These are phyloP conservation scores for Hevea brasiliensis DNA, from an alignment of 345 rosid species.

Conservation along the genomic window DNA sequence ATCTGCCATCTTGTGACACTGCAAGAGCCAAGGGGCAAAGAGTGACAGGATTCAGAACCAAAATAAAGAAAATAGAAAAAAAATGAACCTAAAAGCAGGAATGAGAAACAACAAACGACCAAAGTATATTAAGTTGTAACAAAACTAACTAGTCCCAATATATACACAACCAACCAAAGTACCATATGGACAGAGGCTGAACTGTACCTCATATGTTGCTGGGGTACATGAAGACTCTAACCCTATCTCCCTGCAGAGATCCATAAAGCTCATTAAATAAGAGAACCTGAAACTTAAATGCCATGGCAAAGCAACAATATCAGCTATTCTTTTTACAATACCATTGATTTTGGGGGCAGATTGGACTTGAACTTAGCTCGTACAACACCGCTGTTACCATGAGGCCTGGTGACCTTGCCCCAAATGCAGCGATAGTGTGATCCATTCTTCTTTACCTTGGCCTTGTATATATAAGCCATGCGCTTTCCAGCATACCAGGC, in stretches of 20 bases:
- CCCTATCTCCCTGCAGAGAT: conserved; percentile 15
- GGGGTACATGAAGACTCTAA: conserved; percentile 27
- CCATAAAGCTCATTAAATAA: background rate
- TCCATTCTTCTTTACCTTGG: conserved; percentile 25
- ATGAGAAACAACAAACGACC: background rate
- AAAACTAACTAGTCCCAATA: background rate
- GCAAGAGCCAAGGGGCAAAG: background rate
- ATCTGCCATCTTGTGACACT: background rate
- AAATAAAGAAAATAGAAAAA: no score
- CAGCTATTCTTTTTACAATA: conserved; percentile 10
- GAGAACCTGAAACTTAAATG: background rate
- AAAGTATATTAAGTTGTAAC: background rate
- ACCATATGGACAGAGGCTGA: background rate
- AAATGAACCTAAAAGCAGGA: background rate
- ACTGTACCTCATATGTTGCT: conserved; percentile 20
- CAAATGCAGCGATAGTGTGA: conserved; percentile 29
- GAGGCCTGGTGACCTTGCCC: conserved; percentile 60
- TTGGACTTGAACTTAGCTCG: conserved; percentile 71
- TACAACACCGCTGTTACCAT: conserved; percentile 70
- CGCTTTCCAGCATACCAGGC: conserved; percentile 24
- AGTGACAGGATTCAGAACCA: background rate
- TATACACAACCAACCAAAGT: background rate
- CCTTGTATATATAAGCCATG: conserved; percentile 29
- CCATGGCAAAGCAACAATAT: background rate
- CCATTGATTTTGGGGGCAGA: conserved; percentile 73